phyloP scores from a whole-genome alignment of 1,284 basidiomycete species.

The Cryptococcus sp. region DNA sequence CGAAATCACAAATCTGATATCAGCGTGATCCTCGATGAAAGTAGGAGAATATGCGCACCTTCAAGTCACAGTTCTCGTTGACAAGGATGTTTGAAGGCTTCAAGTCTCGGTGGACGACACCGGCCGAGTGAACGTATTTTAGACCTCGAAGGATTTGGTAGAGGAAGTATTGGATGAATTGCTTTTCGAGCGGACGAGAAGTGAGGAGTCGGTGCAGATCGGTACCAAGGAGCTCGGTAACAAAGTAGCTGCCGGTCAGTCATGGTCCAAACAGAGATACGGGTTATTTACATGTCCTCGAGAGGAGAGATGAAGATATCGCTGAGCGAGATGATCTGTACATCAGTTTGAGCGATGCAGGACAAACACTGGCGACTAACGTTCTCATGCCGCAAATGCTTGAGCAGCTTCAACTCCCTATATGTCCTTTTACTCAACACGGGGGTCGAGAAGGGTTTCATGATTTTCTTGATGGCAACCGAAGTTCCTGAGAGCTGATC shows the following conservation, averaged over 20 bases:
- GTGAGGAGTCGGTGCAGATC: slow-evolving; percentile 96
- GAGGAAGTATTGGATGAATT: slow-evolving; percentile 99
- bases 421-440: slow-evolving; percentile 98
- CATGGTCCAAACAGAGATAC: background rate
- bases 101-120: slow-evolving; percentile 97
- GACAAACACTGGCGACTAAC: slow-evolving; percentile 49
- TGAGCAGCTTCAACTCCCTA: slow-evolving; percentile 95
- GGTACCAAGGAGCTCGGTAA: slow-evolving; percentile 97
- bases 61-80: slow-evolving; percentile 98
- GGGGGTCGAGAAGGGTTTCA: slow-evolving; percentile 96
- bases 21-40: background rate
- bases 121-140: slow-evolving; percentile 99
- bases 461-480: slow-evolving; percentile 98
- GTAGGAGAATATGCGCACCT: slow-evolving; percentile 49
- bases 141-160: slow-evolving; percentile 98
- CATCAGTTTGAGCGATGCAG: background rate
- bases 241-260: slow-evolving; percentile 75
- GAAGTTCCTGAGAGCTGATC: slow-evolving; percentile 92
- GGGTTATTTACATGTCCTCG: slow-evolving; percentile 77
- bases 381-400: slow-evolving; percentile 99
- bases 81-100: slow-evolving; percentile 99
- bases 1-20: slow-evolving; percentile 91
- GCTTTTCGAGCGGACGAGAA: slow-evolving; percentile 94
- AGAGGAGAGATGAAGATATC: slow-evolving; percentile 99
- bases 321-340: slow-evolving; percentile 92